These are phyloP conservation scores for Aspergillus ruber DNA, from an alignment of 2,329 filamentous ascomycete genomes.

Conservation along the genomic window DNA sequence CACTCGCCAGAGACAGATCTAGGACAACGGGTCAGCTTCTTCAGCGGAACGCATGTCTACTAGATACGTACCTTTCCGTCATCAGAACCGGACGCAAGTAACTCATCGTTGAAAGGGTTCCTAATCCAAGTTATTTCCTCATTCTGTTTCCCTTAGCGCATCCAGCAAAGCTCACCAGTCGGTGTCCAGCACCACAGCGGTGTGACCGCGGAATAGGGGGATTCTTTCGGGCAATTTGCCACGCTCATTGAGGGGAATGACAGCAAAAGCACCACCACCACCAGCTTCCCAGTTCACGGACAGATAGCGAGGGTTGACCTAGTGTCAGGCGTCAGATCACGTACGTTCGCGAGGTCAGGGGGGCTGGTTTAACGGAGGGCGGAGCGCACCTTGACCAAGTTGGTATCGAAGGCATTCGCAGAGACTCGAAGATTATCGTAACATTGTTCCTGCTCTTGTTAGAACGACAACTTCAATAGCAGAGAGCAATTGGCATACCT, in stretches of 20 bases:
- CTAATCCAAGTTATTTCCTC: constrained; percentile 39
- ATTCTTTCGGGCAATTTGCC: constrained; percentile 89
- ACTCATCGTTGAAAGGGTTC: constrained; percentile 91
- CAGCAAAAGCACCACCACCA: constrained; percentile 92
- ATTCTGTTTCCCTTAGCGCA: constrained; percentile 1
- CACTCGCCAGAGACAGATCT: constrained; percentile 90
- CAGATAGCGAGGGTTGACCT: constrained; percentile 94
- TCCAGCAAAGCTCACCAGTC: constrained; percentile 64
- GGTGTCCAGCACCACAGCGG: constrained; percentile 89
- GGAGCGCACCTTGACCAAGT: constrained; percentile 78
- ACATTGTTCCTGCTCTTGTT: constrained; percentile 65
- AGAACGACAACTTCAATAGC: constrained; percentile 1
- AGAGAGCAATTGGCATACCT: constrained; percentile 44
- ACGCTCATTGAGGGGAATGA: constrained; percentile 82
- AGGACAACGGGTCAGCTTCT: constrained; percentile 12
- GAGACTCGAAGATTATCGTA: constrained; percentile 98
- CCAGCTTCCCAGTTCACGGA: constrained; percentile 98
- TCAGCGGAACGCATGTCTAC: background rate
- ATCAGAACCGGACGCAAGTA: constrained; percentile 90
- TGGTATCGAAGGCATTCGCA: constrained; percentile 98
- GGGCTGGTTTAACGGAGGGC: constrained; percentile 17
- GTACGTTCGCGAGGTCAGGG: constrained; percentile 18
- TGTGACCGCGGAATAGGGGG: constrained; percentile 93
- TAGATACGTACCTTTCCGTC: constrained; percentile 66
- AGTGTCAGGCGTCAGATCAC: constrained; percentile 14